Base-by-base conservation (phyloP, 2,329 filamentous ascomycete genomes). In the Colletotrichum sp. region DNA sequence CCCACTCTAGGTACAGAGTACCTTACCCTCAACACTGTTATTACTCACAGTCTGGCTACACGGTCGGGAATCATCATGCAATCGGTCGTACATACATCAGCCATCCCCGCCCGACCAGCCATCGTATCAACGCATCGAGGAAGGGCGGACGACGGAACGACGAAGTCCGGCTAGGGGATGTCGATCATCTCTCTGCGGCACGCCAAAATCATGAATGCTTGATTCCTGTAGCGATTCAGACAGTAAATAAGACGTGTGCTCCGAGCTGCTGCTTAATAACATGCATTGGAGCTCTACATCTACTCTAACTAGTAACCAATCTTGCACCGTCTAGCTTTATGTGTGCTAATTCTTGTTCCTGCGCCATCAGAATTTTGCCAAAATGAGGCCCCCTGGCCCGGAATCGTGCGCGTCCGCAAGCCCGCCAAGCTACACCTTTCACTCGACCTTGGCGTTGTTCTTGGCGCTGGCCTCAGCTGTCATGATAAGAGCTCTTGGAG, bases 401-500 rank as follows among this genome's bases (percentile, higher is more conserved):
- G 8, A 30, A n/a, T 43, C 38, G 38, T 43, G 38, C 38, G 38
- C 38, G 38, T n/a, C 38, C 16, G 18, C 16, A n/a, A 10, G 18
- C 18, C 38, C 38, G 38, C 18, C 38, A 43, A 48, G 43, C 16
- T 15, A 30, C 10, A 28, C 12, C 58, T n/a, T 21, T 64, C 32
- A 85, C 34, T 84, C 75, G 61, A 77, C 78, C 80, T 82, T 89
- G 8, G 90, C 87, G 82, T 96, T 96, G 66, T 88, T 91, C 85
- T 86, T 92, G 8, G 94, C 94, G 61, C 92, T 93, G 7, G 93
- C 92, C 83, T 94, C 89, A 0, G 94, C 93, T 26, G 94, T 95
- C 81, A 92, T 84, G 80, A 93, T 91, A 79, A 97, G 83, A 7
- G 91, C 91, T 64, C 89, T 87, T 1, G 95, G 95, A 15, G 95